Evolutionary conservation across 306 rosid species (phyloP).

Genomic region (Ormosia semicastrata): DNA sequence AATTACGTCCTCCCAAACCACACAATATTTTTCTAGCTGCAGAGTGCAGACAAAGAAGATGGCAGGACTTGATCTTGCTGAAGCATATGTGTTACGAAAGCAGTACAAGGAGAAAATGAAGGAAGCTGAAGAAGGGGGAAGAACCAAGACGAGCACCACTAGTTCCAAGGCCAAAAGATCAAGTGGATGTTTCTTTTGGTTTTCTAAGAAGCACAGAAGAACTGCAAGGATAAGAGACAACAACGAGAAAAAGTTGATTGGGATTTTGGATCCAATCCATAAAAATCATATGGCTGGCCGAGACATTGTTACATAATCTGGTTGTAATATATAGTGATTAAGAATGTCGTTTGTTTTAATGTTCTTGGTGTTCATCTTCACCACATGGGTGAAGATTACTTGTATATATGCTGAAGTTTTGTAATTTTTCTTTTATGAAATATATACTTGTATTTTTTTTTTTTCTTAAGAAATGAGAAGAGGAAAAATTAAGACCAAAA

Average conservation of each 20-base stretch:
- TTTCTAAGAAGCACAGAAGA: slow-evolving; percentile 7
- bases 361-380: not conserved
- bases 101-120: slow-evolving; percentile 23
- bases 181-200: slow-evolving; percentile 31
- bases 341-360: slow-evolving; percentile 5
- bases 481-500: too few species aligned
- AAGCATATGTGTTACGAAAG: slow-evolving; percentile 28
- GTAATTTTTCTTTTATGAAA: too few species aligned
- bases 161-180: not conserved
- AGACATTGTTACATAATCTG: not conserved
- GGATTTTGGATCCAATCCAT: not conserved
- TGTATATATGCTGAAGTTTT: too few species aligned
- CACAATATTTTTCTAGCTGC: not conserved
- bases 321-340: not conserved
- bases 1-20: not conserved
- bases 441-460: too few species aligned
- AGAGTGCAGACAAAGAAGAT: not conserved
- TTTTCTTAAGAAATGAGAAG: too few species aligned
- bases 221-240: not conserved
- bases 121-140: not conserved
- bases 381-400: too few species aligned
- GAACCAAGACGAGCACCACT: not conserved
- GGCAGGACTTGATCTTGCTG: slow-evolving; percentile 26
- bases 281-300: not conserved
- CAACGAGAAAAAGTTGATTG: not conserved